Evolutionary conservation across 1,139 yeast species (phyloP).

Genomic region (Pneumocystis sp.): DNA sequence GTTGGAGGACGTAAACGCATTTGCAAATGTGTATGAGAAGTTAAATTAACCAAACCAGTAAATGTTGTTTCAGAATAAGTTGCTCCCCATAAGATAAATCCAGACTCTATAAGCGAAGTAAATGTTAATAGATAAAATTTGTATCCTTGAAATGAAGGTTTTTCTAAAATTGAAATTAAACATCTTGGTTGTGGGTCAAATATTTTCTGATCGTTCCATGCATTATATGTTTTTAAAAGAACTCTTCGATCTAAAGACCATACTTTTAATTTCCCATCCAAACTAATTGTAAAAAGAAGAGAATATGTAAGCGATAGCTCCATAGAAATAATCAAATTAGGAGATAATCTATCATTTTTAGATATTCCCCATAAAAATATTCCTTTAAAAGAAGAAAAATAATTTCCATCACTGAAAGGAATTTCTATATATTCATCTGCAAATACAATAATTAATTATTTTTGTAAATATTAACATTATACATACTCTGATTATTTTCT

Average conservation of each 20-base stretch:
- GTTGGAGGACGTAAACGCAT: background rate
- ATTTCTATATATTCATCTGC: constrained; percentile 7
- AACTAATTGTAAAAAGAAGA: constrained; percentile 8
- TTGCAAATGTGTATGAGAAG: background rate
- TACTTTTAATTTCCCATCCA: constrained; percentile 9
- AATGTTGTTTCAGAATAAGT: background rate
- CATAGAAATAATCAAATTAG: constrained; percentile 9
- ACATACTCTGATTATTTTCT: constrained; percentile 3
- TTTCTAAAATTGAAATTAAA: background rate
- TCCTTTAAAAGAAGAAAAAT: constrained; percentile 8
- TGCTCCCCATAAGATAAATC: background rate
- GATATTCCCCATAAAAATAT: constrained; percentile 9
- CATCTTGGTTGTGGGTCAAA: constrained; percentile 1
- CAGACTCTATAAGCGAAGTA: background rate
- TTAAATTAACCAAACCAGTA: background rate
- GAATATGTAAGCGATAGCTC: constrained; percentile 1
- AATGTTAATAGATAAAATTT: constrained; percentile 1
- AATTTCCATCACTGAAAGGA: constrained; percentile 9
- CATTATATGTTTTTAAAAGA: constrained; percentile 5
- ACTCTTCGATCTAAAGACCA: constrained; percentile 7
- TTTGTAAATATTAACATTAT: background rate
- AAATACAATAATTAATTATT: background rate
- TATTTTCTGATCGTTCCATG: constrained; percentile 1
- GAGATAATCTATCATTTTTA: constrained; percentile 1
- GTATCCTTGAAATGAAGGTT: background rate